These are phyloP conservation scores for Colletotrichum karsti DNA, from an alignment of 2,329 filamentous ascomycete genomes.

Conservation along the genomic window DNA sequence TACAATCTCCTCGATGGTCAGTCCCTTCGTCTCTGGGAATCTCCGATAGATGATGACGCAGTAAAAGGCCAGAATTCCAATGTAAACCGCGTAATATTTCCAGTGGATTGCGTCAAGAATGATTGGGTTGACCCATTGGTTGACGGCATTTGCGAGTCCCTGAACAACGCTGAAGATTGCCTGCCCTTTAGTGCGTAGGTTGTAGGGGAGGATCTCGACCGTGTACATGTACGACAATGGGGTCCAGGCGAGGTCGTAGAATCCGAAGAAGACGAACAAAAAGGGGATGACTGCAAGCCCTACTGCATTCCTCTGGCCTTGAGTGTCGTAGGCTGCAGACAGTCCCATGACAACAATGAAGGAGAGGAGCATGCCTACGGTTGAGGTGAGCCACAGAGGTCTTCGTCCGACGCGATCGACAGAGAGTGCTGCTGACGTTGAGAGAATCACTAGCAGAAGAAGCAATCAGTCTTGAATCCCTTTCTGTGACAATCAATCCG, in stretches of 20 bases:
- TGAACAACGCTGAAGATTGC: neutral
- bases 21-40: constrained; percentile 42
- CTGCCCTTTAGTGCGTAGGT: constrained; percentile 17
- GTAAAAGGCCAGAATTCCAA: constrained; percentile 41
- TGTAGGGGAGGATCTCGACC: constrained; percentile 36
- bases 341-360: neutral
- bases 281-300: constrained; percentile 41
- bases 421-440: neutral
- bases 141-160: constrained; percentile 40
- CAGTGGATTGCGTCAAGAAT: constrained; percentile 45
- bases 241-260: constrained; percentile 45
- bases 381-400: neutral
- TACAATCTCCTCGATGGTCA: constrained; percentile 38
- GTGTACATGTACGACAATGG: constrained; percentile 40
- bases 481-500: neutral
- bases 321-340: neutral
- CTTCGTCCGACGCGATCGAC: neutral
- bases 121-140: constrained; percentile 48
- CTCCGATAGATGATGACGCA: constrained; percentile 45
- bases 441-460: neutral
- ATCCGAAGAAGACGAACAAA: constrained; percentile 47
- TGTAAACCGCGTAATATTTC: constrained; percentile 51
- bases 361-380: neutral
- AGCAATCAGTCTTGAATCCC: neutral
- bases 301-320: constrained; percentile 27